Conservation (phyloP, 1,284 basidiomycete genomes). For the Irpex sp. region DNA sequence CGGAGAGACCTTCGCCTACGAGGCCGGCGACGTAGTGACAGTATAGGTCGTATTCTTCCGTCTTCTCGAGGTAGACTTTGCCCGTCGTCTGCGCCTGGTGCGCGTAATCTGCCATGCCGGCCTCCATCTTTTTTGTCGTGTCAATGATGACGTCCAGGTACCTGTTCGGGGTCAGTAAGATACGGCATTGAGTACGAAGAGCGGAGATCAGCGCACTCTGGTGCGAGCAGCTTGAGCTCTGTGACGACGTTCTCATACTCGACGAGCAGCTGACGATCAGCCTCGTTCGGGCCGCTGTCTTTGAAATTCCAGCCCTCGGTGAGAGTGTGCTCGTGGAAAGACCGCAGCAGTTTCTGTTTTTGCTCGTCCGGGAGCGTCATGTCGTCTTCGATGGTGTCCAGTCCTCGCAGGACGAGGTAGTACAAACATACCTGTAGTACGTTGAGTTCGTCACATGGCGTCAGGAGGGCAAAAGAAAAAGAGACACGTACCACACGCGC, state of each 20-base stretch:
- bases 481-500: conserved; percentile 73
- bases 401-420: conserved; percentile 88
- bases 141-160: conserved; percentile 83
- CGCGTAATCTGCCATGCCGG: conserved; percentile 94
- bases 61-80: conserved; percentile 64
- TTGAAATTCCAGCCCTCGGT: conserved; percentile 87
- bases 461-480: background rate
- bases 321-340: conserved; percentile 80
- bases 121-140: conserved; percentile 83
- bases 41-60: conserved; percentile 92
- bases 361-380: conserved; percentile 88
- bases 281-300: conserved; percentile 83
- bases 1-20: conserved; percentile 93
- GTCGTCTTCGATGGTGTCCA: conserved; percentile 98
- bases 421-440: conserved; percentile 79
- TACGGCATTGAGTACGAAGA: background rate
- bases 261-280: conserved; percentile 83
- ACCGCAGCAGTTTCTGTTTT: conserved; percentile 84
- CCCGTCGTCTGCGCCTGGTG: conserved; percentile 73
- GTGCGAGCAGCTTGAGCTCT: conserved; percentile 70
- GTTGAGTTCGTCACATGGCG: background rate
- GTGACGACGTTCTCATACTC: conserved; percentile 84
- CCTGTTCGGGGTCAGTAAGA: conserved; percentile 32
- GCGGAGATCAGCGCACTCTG: conserved; percentile 38
- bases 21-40: conserved; percentile 99